Percentiles rank a stretch among this genome's conserved stretches.
phyloP scores from a whole-genome alignment of 345 rosid genomes.

The Murraya koenigii region DNA sequence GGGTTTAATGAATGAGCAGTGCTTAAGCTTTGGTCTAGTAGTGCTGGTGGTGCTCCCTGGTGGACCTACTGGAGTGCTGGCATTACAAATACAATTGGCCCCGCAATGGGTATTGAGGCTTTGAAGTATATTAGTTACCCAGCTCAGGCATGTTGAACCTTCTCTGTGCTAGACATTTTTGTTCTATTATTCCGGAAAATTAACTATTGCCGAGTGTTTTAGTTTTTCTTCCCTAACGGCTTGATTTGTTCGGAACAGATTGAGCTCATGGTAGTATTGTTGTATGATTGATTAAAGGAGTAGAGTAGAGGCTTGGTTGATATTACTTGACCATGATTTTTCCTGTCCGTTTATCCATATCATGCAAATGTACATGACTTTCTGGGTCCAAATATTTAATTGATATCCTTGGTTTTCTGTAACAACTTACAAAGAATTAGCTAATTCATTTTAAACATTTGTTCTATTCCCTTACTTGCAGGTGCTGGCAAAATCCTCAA shows the following conservation, averaged over 20 bases:
- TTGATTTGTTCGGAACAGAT: not conserved
- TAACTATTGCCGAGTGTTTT: not conserved
- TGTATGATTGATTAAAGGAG: not conserved
- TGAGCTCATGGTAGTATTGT: not conserved
- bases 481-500: conserved; percentile 94
- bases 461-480: conserved; percentile 31
- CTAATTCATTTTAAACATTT: not conserved
- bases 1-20: conserved; percentile 33
- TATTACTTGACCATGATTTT: not conserved
- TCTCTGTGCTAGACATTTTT: not conserved
- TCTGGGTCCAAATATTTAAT: not conserved
- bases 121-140: conserved; percentile 96
- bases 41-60: conserved; percentile 82
- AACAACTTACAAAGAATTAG: not conserved
- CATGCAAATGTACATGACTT: not conserved
- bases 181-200: not conserved
- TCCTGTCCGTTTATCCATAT: not conserved
- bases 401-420: not conserved
- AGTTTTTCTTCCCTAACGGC: not conserved
- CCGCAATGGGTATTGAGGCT: conserved; percentile 98
- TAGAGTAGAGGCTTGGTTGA: not conserved
- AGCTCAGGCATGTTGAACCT: conserved; percentile 65
- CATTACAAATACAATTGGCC: conserved; percentile 94
- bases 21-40: conserved; percentile 83
- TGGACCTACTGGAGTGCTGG: conserved; percentile 98